Evolutionary conservation across 2,329 filamentous ascomycete genomes (phyloP), one percentile per base, ranked within the genome.

Genomic region (Sarocladium strictum): DNA sequence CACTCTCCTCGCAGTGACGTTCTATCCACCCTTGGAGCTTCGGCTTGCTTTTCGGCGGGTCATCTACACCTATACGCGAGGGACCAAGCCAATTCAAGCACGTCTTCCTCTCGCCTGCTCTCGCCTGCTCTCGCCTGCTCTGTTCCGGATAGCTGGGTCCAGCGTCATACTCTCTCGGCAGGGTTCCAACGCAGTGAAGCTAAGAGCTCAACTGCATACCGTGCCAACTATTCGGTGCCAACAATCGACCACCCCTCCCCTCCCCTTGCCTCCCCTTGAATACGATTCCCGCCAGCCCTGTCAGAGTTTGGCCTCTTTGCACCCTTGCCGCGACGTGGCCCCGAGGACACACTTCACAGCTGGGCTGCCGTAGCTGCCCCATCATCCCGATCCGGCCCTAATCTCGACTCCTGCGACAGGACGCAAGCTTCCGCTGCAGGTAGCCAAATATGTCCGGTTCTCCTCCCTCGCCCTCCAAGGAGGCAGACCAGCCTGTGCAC

Each of bases 401-500:
- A 66, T 71, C 74, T 75, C 76, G 75, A 38, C 50, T 72, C 75
- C 75, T 77, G 75, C 78, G 74, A 76, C 76, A 80, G 77, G 79
- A 81, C 69, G 79, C 76, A 73, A 78, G 76, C 75, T 79, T 71
- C 79, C 80, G 79, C 79, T 83, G 79, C 80, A 82, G 76, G 77
- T 80, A 82, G 80, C 84, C 84, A 86, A 86, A 89, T 90, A 94
- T 97, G 92, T 96, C 92, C 80, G 89, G 83, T 74, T 83, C 81
- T 76, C 79, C 80, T 74, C 80, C 90, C 84, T 91, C 87, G 84
- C 90, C 91, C 80, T 86, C 89, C 69, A 94, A 95, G 82, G 90
- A 95, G 79, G 89, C 91, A 81, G 93, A 96, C 81, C 88, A 87
- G 81, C 86, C 84, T 83, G 87, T 83, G 83, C 27, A 90, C 80